Percentiles rank a stretch among this genome's conserved stretches.
phyloP scores from a whole-genome alignment of 2,329 filamentous ascomycete genomes.

The Amylocarpus encephaloides region DNA sequence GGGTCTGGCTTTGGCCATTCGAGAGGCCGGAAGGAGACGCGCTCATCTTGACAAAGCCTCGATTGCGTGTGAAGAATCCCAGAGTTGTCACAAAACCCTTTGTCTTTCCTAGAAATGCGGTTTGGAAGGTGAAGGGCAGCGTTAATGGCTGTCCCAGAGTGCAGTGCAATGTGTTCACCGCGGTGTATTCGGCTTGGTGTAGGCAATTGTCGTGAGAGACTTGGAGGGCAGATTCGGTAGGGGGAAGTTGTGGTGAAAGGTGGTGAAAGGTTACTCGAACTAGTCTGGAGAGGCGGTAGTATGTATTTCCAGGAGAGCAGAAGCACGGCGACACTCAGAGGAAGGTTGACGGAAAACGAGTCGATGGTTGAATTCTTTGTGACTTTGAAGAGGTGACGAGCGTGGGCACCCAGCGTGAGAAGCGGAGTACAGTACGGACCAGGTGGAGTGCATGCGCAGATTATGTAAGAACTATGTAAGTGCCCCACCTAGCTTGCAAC shows the following conservation, averaged over 20 bases:
- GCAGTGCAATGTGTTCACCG: no score
- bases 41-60: constrained; percentile 30
- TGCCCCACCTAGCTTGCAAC: no score
- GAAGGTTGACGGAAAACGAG: background rate
- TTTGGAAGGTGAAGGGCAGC: no score
- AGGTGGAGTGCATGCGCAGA: background rate
- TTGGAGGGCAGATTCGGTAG: background rate
- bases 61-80: no score
- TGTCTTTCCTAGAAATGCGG: no score
- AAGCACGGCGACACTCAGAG: background rate
- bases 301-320: background rate
- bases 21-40: constrained; percentile 40
- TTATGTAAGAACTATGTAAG: no score
- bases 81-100: background rate
- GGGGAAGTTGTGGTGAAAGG: background rate
- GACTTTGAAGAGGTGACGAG: background rate
- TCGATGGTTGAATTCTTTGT: background rate
- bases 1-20: constrained; percentile 40
- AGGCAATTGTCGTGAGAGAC: background rate
- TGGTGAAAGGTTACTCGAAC: background rate
- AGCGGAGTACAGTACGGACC: background rate
- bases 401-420: no score
- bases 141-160: no score
- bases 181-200: background rate
- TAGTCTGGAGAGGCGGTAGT: background rate